Conservation (phyloP, 805 yeast genomes). For the Wickerhamiella parazyma region DNA sequence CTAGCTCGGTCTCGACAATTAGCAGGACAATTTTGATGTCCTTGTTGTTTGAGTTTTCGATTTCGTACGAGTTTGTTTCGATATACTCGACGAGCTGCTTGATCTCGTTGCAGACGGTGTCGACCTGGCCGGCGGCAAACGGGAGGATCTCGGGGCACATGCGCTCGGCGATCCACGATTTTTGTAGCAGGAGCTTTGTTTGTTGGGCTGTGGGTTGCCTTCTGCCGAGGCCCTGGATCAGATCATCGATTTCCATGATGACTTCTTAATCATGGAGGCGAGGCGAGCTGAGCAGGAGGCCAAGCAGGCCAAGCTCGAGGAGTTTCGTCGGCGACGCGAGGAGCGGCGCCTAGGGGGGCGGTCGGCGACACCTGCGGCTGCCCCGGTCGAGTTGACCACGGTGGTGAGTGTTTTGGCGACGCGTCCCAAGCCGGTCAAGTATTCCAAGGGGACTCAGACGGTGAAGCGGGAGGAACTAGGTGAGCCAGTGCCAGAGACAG, state of each 20-base stretch:
- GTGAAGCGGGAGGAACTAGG: background rate
- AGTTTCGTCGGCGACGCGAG: constrained; percentile 35
- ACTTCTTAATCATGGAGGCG: background rate
- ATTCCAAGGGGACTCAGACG: constrained; percentile 9
- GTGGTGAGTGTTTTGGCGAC: constrained; percentile 2
- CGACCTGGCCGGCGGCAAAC: constrained; percentile 49
- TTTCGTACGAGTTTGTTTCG: constrained; percentile 64
- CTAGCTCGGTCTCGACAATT: constrained; percentile 83
- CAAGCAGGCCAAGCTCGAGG: constrained; percentile 37
- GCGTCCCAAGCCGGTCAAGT: background rate
- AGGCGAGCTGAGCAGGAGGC: constrained; percentile 34
- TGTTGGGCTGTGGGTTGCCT: constrained; percentile 1
- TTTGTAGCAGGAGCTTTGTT: constrained; percentile 29
- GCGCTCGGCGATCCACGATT: constrained; percentile 72
- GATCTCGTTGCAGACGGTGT: constrained; percentile 42
- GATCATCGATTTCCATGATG: constrained; percentile 18
- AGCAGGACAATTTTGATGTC: constrained; percentile 26
- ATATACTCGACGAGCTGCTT: constrained; percentile 61
- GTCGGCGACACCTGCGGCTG: constrained; percentile 9
- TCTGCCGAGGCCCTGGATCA: constrained; percentile 11
- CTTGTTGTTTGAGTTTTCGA: constrained; percentile 31
- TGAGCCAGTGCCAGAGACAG: background rate
- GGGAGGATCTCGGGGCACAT: constrained; percentile 77
- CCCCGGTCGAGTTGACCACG: constrained; percentile 8
- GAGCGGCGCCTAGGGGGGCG: constrained; percentile 14